Evolutionary conservation across 306 rosid species (phyloP).

Genomic region (Quercus agrifolia): DNA sequence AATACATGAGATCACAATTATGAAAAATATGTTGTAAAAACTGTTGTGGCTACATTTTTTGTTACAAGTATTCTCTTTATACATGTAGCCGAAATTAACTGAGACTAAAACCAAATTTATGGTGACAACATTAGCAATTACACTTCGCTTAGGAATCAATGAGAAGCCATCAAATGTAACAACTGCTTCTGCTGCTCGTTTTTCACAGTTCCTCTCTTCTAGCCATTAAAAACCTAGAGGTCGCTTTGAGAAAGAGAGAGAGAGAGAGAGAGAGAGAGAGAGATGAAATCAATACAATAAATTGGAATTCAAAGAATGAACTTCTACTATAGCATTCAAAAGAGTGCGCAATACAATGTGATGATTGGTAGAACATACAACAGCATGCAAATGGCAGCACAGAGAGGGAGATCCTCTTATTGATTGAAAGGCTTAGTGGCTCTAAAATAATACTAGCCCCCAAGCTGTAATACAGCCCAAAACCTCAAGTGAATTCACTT

Average conservation of each 20-base stretch:
- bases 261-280: slow-evolving; percentile 1
- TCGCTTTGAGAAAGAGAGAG: neutral
- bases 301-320: slow-evolving; percentile 42
- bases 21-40: too few relatives aligned
- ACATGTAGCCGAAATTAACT: neutral
- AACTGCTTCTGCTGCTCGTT: neutral
- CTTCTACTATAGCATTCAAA: slow-evolving; percentile 26
- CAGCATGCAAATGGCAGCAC: slow-evolving; percentile 34
- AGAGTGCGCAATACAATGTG: slow-evolving; percentile 17
- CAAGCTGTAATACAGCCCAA: slow-evolving; percentile 25
- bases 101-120: neutral
- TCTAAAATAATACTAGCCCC: slow-evolving; percentile 35
- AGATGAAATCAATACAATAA: neutral
- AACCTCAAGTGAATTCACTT: slow-evolving; percentile 29
- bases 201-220: neutral
- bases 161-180: neutral
- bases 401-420: slow-evolving; percentile 43
- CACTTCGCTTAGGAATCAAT: neutral
- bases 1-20: too few relatives aligned
- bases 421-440: slow-evolving; percentile 37
- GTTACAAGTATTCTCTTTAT: too few relatives aligned
- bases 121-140: neutral
- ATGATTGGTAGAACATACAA: slow-evolving; percentile 40
- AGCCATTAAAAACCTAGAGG: neutral
- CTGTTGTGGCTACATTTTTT: too few relatives aligned